Evolutionary conservation across 2,329 filamentous ascomycete genomes (phyloP).

Genomic region (Stromatinia cepivora): DNA sequence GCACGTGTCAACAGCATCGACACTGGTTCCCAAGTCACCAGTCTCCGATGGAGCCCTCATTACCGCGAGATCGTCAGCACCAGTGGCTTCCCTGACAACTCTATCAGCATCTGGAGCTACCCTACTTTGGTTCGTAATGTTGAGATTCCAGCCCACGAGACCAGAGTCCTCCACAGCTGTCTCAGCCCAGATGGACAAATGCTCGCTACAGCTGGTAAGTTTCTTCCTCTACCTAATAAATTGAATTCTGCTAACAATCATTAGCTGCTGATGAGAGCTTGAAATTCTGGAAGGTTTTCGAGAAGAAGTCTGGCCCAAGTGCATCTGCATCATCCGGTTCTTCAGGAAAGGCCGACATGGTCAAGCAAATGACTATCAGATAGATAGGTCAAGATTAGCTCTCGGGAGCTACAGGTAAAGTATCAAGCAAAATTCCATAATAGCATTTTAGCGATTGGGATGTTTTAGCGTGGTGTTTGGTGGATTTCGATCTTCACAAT

Average conservation of each 20-base stretch:
- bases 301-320: conserved; percentile 85
- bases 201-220: conserved; percentile 83
- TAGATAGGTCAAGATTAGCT: conserved; percentile 48
- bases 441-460: conserved; percentile 47
- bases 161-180: conserved; percentile 92
- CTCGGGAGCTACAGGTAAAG: conserved; percentile 39
- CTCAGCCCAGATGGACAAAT: conserved; percentile 97
- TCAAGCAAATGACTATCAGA: conserved; percentile 94
- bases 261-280: conserved; percentile 89
- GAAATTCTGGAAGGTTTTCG: conserved; percentile 99
- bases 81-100: conserved; percentile 98
- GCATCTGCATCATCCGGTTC: conserved; percentile 65
- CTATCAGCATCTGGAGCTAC: conserved; percentile 98
- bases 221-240: neutral
- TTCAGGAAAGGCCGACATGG: conserved; percentile 78
- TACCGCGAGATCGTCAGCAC: conserved; percentile 98
- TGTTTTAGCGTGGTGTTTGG: conserved; percentile 55
- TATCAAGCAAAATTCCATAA: conserved; percentile 40
- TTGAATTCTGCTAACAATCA: conserved; percentile 37
- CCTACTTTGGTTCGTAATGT: conserved; percentile 95
- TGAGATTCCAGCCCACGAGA: conserved; percentile 97
- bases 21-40: conserved; percentile 96
- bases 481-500: conserved; percentile 44
- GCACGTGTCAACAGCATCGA: conserved; percentile 99
- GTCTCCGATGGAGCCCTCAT: conserved; percentile 91